Conservation (phyloP, 805 yeast species). For the Ogataea ramenticola region DNA sequence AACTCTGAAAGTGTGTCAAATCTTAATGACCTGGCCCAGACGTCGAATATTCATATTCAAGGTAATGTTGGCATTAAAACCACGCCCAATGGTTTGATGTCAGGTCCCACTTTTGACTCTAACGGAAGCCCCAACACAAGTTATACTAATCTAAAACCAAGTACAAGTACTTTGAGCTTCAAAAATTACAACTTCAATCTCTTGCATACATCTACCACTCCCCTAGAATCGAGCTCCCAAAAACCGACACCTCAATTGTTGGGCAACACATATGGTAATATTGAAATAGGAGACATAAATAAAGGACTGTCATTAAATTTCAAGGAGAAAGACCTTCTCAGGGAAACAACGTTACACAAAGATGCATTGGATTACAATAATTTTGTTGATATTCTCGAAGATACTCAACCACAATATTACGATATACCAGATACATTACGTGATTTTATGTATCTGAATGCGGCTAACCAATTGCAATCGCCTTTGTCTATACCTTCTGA, state of each 20-base stretch:
- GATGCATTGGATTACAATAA: conserved; percentile 6
- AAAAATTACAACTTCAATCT: conserved; percentile 7
- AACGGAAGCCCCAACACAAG: background rate
- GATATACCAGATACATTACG: conserved; percentile 26
- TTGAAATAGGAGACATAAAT: background rate
- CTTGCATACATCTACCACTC: conserved; percentile 1
- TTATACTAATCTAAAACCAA: background rate
- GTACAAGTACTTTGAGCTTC: conserved; percentile 2
- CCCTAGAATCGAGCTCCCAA: background rate
- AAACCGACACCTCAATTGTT: background rate
- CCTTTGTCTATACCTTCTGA: conserved; percentile 6
- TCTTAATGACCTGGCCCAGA: background rate
- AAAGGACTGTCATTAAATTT: conserved; percentile 1
- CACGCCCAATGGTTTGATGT: background rate
- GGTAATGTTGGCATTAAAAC: too few relatives aligned
- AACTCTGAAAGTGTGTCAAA: background rate
- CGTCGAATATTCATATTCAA: background rate
- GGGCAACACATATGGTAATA: background rate
- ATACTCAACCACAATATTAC: conserved; percentile 3
- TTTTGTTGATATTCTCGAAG: conserved; percentile 6
- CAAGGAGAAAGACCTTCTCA: background rate
- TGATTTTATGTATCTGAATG: conserved; percentile 34
- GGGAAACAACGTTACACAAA: background rate
- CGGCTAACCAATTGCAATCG: conserved; percentile 14
- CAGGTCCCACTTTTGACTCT: background rate